A percentile compares a stretch with the other conserved stretches of the same genome.
These are phyloP conservation scores for Afroboletus lepidellus DNA, from an alignment of 1,284 basidiomycete genomes.

Conservation along the genomic window DNA sequence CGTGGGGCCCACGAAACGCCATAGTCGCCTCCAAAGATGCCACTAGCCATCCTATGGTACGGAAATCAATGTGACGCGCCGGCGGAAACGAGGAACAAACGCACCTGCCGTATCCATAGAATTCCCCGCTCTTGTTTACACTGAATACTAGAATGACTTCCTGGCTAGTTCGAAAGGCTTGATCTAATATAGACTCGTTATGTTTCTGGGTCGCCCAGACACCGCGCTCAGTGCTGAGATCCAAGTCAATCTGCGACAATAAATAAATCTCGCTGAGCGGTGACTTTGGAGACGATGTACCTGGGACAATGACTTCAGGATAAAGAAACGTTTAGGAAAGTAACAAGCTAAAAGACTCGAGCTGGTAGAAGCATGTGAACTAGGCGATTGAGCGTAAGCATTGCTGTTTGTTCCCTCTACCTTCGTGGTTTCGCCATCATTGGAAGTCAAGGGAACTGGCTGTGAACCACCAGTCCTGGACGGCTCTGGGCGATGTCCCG, in stretches of 20 bases:
- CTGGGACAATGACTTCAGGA: slow-evolving; percentile 85
- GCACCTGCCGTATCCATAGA: slow-evolving; percentile 84
- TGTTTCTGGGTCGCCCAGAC: slow-evolving; percentile 93
- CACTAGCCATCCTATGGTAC: slow-evolving; percentile 58
- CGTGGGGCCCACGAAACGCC: slow-evolving; percentile 62
- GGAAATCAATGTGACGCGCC: slow-evolving; percentile 9
- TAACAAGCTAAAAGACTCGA: slow-evolving; percentile 71
- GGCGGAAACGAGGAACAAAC: slow-evolving; percentile 19
- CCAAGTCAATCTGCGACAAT: slow-evolving; percentile 68
- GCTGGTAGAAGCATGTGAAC: slow-evolving; percentile 65
- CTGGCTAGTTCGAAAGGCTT: slow-evolving; percentile 85
- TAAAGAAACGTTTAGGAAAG: slow-evolving; percentile 89
- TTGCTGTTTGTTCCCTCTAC: background rate
- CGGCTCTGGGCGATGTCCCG: background rate
- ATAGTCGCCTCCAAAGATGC: slow-evolving; percentile 50
- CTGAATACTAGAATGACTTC: slow-evolving; percentile 89
- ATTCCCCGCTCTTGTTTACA: slow-evolving; percentile 89
- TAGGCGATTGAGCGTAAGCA: slow-evolving; percentile 50
- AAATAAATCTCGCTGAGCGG: slow-evolving; percentile 2
- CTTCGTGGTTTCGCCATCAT: slow-evolving; percentile 49
- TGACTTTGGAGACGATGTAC: slow-evolving; percentile 37
- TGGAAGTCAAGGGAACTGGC: slow-evolving; percentile 36
- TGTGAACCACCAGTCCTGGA: slow-evolving; percentile 5
- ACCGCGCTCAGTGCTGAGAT: slow-evolving; percentile 79
- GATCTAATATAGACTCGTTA: slow-evolving; percentile 87